Base-by-base conservation (phyloP, 495 filamentous ascomycete genomes). In the Penicillium bovifimosum region DNA sequence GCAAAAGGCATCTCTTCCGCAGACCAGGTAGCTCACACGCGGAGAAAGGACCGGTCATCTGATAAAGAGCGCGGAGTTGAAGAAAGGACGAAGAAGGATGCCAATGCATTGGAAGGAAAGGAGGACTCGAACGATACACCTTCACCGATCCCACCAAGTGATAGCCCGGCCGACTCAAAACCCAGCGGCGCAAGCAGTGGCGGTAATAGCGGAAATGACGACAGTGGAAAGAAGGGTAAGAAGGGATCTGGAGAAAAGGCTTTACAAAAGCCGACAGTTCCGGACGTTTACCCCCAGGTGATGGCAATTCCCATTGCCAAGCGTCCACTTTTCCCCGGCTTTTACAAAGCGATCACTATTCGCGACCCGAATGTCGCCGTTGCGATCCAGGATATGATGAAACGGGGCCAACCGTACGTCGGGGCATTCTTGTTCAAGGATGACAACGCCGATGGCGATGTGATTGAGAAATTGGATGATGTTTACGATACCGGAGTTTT, bases 221-320 rank as follows among this genome's bases (percentile, higher is more conserved):
- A 79, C 52, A 62, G 71, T 18, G 71, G 72, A 24, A 76, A 70
- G 65, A 79, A 79, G 41, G 83, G 88, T 41, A 80, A 86, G 62
- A 90, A 85, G 63, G 65, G 75, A 17, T 74, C 78, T 28, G 70
- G 80, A 17, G 88, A 93, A 32, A 83, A 83, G 60, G 85, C 87
- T 17, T 70, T 97, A 41, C 81, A 88, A 62, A 97, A 96, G 70
- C 86, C 90, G 3, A 77, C 84, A 0, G 85, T 96, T 5, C 95
- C 95, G 17, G 95, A 96, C 42, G 84, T 96, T 33, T 99, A 99
- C 66, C 93, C 95, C 17, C 92, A 97, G 63, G 91, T 99, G 42
- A 91, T 99, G 86, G 95, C 95, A 1, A 92, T 99, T 49, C 93
- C 95, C n/a, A 96, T 99, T 59, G 86, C 88, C 5, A 91, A 93